Percentiles rank a stretch among this genome's conserved stretches.
Conservation (phyloP, 163 green algal species). For the Chlamydomonas reinhardtii region DNA sequence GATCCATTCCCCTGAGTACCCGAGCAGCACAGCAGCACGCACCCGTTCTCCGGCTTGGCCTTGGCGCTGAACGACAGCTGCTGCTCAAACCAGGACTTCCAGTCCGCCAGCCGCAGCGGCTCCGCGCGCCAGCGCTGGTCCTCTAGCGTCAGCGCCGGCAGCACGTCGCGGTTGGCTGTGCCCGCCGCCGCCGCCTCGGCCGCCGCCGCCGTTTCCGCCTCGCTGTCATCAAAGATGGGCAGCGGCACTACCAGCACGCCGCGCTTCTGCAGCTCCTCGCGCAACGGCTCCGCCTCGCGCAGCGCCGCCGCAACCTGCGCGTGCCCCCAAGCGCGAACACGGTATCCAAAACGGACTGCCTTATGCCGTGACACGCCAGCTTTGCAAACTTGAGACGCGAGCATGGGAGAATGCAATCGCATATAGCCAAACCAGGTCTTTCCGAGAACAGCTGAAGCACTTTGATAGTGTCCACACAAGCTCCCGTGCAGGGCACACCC, state of each 20-base stretch:
- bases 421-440: no score
- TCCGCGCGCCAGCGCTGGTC: conserved; percentile 71
- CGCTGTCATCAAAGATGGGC: conserved; percentile 56
- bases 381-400: no score
- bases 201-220: neutral
- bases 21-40: neutral
- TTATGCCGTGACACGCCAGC: no score
- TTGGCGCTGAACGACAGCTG: conserved; percentile 65
- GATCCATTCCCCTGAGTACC: no score
- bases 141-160: conserved; percentile 34
- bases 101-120: conserved; percentile 68
- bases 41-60: conserved; percentile 69
- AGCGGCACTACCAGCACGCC: conserved; percentile 86
- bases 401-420: no score
- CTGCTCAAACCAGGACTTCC: conserved; percentile 85
- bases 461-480: no score
- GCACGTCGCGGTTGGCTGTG: neutral
- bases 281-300: conserved; percentile 72
- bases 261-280: conserved; percentile 72
- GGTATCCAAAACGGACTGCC: no score
- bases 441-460: no score
- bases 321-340: no score
- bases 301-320: conserved; percentile 78
- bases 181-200: neutral
- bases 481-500: no score